phyloP scores from a whole-genome alignment of 306 rosid species.

The Mimosa pudica region DNA sequence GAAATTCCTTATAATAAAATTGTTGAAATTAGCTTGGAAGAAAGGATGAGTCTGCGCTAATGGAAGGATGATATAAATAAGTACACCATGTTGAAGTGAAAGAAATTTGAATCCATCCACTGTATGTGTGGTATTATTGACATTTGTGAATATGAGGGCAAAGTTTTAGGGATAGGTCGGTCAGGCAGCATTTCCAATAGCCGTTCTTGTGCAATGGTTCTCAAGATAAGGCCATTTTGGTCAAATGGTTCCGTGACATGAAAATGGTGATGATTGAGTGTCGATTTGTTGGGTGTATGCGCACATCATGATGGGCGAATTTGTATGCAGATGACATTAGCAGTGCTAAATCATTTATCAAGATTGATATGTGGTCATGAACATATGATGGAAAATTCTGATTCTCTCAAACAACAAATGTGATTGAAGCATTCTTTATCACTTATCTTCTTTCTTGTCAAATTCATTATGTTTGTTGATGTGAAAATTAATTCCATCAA shows the following conservation, averaged over 20 bases:
- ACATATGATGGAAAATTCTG: conserved; percentile 30
- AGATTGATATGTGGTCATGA: conserved; percentile 19
- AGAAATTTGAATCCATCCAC: conserved; percentile 15
- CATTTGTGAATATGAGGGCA: conserved; percentile 16
- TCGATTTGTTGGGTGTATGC: conserved; percentile 30
- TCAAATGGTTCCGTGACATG: conserved; percentile 12
- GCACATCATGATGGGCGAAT: conserved; percentile 16
- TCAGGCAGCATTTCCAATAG: conserved; percentile 20
- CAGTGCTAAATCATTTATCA: not conserved
- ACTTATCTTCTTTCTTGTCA: conserved; percentile 18
- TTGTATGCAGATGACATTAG: conserved; percentile 5
- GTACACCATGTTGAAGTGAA: conserved; percentile 2
- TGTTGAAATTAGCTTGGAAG: not conserved
- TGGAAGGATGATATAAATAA: conserved; percentile 2
- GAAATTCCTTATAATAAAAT: not conserved
- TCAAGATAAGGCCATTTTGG: conserved; percentile 12
- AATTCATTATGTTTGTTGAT: conserved; percentile 6
- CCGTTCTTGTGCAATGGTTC: not conserved
- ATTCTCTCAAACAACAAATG: conserved; percentile 6
- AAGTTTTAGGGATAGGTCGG: conserved; percentile 8
- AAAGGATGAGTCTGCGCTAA: conserved; percentile 9
- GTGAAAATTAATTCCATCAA: conserved; percentile 18
- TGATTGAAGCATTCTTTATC: not conserved
- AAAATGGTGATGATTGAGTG: conserved; percentile 21
- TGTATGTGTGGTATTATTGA: conserved; percentile 19